A percentile compares a stretch with the other conserved stretches of the same genome.
Conservation (phyloP, 1,284 basidiomycete species). For the Trichosporon inkin region DNA sequence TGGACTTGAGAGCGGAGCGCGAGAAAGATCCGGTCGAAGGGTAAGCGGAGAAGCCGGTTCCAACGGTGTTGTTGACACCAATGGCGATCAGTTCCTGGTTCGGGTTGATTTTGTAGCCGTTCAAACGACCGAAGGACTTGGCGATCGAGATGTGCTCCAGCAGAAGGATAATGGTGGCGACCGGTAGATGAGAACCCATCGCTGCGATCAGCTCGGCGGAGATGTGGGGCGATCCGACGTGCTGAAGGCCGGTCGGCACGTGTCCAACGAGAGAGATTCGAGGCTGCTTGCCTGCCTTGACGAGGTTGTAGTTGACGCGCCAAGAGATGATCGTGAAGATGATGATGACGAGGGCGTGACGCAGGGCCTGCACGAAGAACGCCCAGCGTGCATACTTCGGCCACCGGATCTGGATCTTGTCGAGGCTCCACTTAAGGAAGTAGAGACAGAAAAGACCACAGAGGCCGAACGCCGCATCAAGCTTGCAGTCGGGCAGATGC, state of each 20-base stretch:
- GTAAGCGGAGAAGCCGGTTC: conserved; percentile 83
- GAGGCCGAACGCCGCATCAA: conserved; percentile 88
- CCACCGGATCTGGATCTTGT: conserved; percentile 60
- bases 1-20: conserved; percentile 89
- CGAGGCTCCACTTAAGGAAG: conserved; percentile 64
- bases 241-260: conserved; percentile 76
- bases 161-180: conserved; percentile 89
- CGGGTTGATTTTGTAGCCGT: conserved; percentile 96
- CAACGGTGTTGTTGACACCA: conserved; percentile 69
- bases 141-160: conserved; percentile 96
- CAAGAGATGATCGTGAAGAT: conserved; percentile 79
- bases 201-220: conserved; percentile 62
- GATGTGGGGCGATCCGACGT: conserved; percentile 71
- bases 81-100: conserved; percentile 97
- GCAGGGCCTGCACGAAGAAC: conserved; percentile 79
- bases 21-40: conserved; percentile 98
- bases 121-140: conserved; percentile 91
- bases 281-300: conserved; percentile 58
- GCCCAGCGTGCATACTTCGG: conserved; percentile 69
- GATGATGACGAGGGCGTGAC: conserved; percentile 83
- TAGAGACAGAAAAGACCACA: conserved; percentile 64
- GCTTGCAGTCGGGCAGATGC: conserved; percentile 59
- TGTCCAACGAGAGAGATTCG: conserved; percentile 72
- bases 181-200: conserved; percentile 74
- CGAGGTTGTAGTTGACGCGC: conserved; percentile 65